These are phyloP conservation scores for Candida koratica DNA, from an alignment of 805 yeast species.

Conservation along the genomic window DNA sequence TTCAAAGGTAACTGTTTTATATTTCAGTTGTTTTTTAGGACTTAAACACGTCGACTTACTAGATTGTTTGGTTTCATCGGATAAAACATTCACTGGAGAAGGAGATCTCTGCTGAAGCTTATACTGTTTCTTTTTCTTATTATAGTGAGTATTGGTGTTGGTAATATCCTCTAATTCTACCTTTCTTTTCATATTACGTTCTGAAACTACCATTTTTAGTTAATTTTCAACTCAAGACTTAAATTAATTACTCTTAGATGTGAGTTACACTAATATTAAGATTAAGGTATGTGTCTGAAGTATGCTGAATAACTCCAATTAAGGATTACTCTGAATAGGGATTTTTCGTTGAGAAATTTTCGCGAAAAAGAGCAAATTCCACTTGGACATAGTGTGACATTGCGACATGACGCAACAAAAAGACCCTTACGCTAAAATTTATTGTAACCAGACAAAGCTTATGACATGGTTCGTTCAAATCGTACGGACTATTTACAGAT, in stretches of 20 bases:
- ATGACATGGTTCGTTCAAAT: no score
- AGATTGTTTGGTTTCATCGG: slow-evolving; percentile 12
- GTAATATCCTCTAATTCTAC: slow-evolving; percentile 37
- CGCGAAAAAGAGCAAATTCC: slow-evolving; percentile 7
- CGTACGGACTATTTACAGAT: no score
- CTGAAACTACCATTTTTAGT: slow-evolving; percentile 15
- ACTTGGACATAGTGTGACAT: neutral
- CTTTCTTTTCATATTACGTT: slow-evolving; percentile 27
- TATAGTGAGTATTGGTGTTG: slow-evolving; percentile 21
- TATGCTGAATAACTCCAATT: slow-evolving; percentile 10
- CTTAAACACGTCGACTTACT: slow-evolving; percentile 4
- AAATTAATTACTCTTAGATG: no score
- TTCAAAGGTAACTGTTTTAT: slow-evolving; percentile 15
- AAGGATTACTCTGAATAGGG: slow-evolving; percentile 12
- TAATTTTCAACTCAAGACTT: neutral
- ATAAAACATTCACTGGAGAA: slow-evolving; percentile 19
- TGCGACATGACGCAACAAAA: neutral
- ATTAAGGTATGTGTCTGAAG: no score
- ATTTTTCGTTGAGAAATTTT: slow-evolving; percentile 9
- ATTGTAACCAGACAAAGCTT: no score
- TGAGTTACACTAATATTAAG: no score
- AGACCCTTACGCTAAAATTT: no score
- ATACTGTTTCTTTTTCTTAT: slow-evolving; percentile 18
- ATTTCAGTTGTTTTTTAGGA: slow-evolving; percentile 3
- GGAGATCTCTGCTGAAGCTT: slow-evolving; percentile 17